These are phyloP conservation scores for Schwanniomyces vanrijiae DNA, from an alignment of 805 yeast genomes.

Conservation along the genomic window DNA sequence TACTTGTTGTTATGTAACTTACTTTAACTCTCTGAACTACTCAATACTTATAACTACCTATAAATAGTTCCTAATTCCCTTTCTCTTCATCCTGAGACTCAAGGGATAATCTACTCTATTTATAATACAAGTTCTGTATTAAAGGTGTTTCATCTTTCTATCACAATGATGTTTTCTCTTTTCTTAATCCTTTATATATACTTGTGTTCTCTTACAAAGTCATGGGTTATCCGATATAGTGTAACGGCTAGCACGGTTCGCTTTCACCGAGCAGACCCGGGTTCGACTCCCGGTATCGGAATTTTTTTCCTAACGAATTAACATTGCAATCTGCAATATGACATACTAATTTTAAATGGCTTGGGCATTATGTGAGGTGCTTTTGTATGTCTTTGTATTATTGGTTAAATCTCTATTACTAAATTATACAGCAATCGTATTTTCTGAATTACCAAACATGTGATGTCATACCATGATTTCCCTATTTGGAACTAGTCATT, in stretches of 20 bases:
- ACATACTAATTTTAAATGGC: neutral
- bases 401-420: neutral
- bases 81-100: too few relatives aligned
- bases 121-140: too few relatives aligned
- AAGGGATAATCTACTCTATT: too few relatives aligned
- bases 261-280: conserved; percentile 63
- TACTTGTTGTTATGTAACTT: too few relatives aligned
- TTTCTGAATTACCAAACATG: neutral
- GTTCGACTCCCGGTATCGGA: conserved; percentile 89
- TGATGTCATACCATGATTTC: neutral
- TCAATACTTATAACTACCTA: too few relatives aligned
- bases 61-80: too few relatives aligned
- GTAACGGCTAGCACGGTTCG: conserved; percentile 57
- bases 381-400: neutral
- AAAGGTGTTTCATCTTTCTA: too few relatives aligned
- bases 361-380: neutral
- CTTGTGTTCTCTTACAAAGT: too few relatives aligned
- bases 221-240: conserved; percentile 41
- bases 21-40: too few relatives aligned
- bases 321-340: neutral
- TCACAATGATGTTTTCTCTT: too few relatives aligned
- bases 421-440: neutral
- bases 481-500: neutral
- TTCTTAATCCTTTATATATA: too few relatives aligned
- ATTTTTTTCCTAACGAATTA: conserved; percentile 13